Base-by-base conservation (phyloP, 305 asterid species). In the Fraxinus ornus region DNA sequence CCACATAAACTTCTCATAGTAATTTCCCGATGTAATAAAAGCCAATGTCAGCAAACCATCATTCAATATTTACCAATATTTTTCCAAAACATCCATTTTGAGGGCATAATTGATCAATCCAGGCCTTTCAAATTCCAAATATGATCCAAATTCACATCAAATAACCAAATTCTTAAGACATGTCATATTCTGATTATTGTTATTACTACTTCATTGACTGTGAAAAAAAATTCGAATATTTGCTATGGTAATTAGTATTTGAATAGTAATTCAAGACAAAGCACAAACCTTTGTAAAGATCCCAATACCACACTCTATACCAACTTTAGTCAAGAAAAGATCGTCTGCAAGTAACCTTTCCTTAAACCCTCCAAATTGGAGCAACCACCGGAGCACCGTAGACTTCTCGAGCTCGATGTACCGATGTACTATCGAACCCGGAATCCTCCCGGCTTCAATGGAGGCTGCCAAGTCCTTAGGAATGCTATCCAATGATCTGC, bases 281-380 rank as follows among this genome's bases (percentile, higher is more conserved):
- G 71, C 15, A 49, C 81, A 32, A 73, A 95, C 98, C 99, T 95
- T 95, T 41, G 99, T 95, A 74, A 95, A 95, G 85, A 94, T 83
- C 78, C 98, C 99, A 83, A 95, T 95, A 62, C 99, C 99, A 83
- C 99, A 95, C 82, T 95, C 99, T 73, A 94, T 95, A 19, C 83
- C 98, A 86, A 95, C 98, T 89, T 95, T 95, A 76, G 98, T 92
- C 92, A 95, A 83, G 94, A 95, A 95, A 37, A 95, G 97, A 89
- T 95, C 99, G 86, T 95, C 99, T 2, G 95, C 99, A 22, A 95
- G 90, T 89, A 95, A 85, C 82, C 99, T 89, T 68, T 95, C 99
- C 89, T 91, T 95, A 74, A 95, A 95, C 47, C 99, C 99, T 39
- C 92, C 95, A 77, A 95, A 94, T 32, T 71, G 84, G 60, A 95